phyloP scores from a whole-genome alignment of 495 filamentous ascomycete species.

The Trichocladium uniseriatum region DNA sequence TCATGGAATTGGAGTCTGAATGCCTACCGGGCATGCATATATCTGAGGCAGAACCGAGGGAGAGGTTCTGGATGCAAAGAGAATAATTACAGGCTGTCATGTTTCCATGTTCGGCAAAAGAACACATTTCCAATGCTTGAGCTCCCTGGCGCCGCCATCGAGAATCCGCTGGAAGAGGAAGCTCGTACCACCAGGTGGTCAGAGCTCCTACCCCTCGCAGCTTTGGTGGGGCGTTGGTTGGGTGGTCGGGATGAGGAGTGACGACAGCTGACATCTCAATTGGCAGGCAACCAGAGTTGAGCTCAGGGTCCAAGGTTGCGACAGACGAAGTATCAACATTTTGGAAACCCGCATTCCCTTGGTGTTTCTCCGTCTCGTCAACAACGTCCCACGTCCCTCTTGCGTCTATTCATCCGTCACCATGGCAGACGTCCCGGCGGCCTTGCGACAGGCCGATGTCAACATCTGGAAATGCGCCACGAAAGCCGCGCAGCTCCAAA shows the following conservation, averaged over 20 bases:
- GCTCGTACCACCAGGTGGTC: conserved; percentile 11
- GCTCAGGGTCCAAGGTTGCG: no score
- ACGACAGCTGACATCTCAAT: background rate
- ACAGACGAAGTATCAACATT: no score
- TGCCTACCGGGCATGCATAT: conserved; percentile 1
- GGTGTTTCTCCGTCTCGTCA: no score
- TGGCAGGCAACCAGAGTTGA: background rate
- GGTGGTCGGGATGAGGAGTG: background rate
- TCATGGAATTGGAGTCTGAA: conserved; percentile 1
- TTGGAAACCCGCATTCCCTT: no score
- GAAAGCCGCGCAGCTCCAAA: conserved; percentile 76
- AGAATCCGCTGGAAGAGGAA: conserved; percentile 15
- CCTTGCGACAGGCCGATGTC: conserved; percentile 67
- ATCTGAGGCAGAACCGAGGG: background rate
- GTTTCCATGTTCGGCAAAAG: conserved; percentile 32
- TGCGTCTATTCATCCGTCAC: background rate
- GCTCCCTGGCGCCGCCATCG: conserved; percentile 1
- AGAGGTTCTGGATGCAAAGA: background rate
- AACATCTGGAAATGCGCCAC: conserved; percentile 59
- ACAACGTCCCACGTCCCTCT: no score
- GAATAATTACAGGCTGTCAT: conserved; percentile 25
- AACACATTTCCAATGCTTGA: conserved; percentile 28
- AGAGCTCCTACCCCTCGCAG: conserved; percentile 18
- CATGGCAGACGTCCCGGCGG: conserved; percentile 71
- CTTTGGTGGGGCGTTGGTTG: conserved; percentile 6